Evolutionary conservation across 2,329 filamentous ascomycete genomes (phyloP).

Genomic region (Botryosphaeria agaves): DNA sequence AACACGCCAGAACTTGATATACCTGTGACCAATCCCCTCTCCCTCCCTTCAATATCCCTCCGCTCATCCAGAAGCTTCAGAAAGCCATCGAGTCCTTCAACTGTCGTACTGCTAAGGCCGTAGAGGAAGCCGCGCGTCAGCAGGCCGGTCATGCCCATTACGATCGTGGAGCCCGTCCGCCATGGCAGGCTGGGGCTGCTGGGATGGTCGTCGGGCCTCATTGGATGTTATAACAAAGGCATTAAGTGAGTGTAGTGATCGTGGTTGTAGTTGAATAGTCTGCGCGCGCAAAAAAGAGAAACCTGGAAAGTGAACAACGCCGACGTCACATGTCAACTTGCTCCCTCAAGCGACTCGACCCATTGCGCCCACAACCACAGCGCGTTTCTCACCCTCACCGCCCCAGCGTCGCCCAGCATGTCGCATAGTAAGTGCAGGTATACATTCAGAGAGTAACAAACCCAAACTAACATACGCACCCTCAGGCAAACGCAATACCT

Average conservation of each 20-base stretch:
- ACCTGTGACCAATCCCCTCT: slow-evolving; percentile 74
- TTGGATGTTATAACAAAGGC: slow-evolving; percentile 6
- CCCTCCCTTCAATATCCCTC: slow-evolving; percentile 44
- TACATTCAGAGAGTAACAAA: no score
- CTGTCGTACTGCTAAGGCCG: slow-evolving; percentile 56
- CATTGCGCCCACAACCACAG: no score
- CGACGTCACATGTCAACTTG: no score
- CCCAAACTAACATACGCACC: no score
- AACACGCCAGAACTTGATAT: slow-evolving; percentile 11
- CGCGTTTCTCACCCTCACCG: no score
- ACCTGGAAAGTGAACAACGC: slow-evolving; percentile 3
- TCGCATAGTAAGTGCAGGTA: slow-evolving; percentile 14
- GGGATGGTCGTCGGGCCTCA: slow-evolving; percentile 26
- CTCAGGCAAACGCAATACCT: slow-evolving; percentile 64
- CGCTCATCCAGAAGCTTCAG: slow-evolving; percentile 59
- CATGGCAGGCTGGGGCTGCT: slow-evolving; percentile 45
- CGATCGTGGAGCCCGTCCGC: slow-evolving; percentile 54
- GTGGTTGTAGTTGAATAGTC: no score
- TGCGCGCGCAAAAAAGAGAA: no score
- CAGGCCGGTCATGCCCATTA: slow-evolving; percentile 56
- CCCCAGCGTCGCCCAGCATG: no score
- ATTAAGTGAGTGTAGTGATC: no score
- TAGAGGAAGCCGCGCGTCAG: slow-evolving; percentile 61
- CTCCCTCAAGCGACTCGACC: no score
- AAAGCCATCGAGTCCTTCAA: slow-evolving; percentile 60